These are phyloP conservation scores for Fistulinella prunicolor DNA, from an alignment of 768 basidiomycete genomes.

Conservation along the genomic window DNA sequence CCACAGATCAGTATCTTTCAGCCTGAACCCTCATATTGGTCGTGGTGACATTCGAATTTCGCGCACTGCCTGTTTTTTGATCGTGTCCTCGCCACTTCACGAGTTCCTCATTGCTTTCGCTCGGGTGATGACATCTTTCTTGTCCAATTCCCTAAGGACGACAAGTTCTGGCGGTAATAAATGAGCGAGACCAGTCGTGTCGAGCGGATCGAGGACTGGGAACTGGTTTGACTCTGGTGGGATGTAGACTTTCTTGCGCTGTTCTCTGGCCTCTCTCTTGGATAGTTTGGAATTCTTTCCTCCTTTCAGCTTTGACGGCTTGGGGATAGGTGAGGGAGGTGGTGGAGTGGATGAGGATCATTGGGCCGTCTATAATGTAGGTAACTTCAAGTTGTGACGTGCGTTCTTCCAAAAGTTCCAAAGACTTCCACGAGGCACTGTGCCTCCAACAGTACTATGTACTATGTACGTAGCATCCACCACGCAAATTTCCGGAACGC, in stretches of 20 bases:
- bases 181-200: constrained; percentile 74
- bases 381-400: too few relatives aligned
- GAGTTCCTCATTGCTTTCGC: constrained; percentile 84
- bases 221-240: constrained; percentile 81
- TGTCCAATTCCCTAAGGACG: constrained; percentile 75
- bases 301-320: constrained; percentile 46
- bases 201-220: constrained; percentile 79
- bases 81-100: constrained; percentile 55
- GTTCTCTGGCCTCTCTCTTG: constrained; percentile 54
- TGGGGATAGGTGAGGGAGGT: constrained; percentile 38
- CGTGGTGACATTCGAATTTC: too few relatives aligned
- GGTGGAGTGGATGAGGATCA: constrained; percentile 16
- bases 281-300: constrained; percentile 48
- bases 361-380: constrained; percentile 34
- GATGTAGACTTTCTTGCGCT: constrained; percentile 81
- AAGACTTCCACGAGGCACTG: too few relatives aligned
- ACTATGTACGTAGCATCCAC: too few relatives aligned
- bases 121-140: constrained; percentile 89
- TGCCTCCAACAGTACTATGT: too few relatives aligned
- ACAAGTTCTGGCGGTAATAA: constrained; percentile 77
- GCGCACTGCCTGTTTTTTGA: constrained; percentile 42
- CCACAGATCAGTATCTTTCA: too few relatives aligned
- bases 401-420: constrained; percentile 86
- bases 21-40: constrained; percentile 2
- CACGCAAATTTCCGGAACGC: too few relatives aligned